phyloP scores from a whole-genome alignment of 148 eudicot genomes.

The Rhododendron griersonianum region DNA sequence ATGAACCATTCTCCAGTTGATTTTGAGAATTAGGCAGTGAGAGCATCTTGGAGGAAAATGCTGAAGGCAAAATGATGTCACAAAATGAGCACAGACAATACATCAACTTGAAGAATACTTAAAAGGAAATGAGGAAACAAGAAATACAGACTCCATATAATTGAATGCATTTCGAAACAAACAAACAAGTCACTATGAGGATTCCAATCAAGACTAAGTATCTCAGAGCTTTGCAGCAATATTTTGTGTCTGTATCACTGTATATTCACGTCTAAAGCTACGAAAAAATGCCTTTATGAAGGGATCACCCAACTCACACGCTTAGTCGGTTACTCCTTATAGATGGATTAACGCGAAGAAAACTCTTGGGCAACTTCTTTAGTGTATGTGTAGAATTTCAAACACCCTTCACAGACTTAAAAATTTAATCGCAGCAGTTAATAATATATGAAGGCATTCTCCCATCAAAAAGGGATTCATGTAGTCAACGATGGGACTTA shows the following conservation, averaged over 20 bases:
- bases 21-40: slow-evolving; percentile 26
- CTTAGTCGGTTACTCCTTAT: not conserved
- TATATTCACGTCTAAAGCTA: not conserved
- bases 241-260: not conserved
- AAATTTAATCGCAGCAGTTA: no score
- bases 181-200: not conserved
- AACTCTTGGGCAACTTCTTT: not conserved
- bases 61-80: slow-evolving; percentile 16
- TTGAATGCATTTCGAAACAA: not conserved
- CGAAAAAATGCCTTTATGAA: not conserved
- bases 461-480: not conserved
- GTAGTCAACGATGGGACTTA: not conserved
- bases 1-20: slow-evolving; percentile 48
- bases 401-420: not conserved
- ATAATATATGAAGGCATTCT: not conserved
- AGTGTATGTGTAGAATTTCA: not conserved
- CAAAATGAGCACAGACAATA: not conserved
- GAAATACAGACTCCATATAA: not conserved
- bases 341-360: not conserved
- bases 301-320: not conserved
- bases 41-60: slow-evolving; percentile 49
- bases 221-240: not conserved
- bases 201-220: not conserved
- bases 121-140: not conserved
- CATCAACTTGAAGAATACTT: not conserved